Base-by-base conservation (phyloP, 169 alveolate genomes). In the Plasmodium sp. region DNA sequence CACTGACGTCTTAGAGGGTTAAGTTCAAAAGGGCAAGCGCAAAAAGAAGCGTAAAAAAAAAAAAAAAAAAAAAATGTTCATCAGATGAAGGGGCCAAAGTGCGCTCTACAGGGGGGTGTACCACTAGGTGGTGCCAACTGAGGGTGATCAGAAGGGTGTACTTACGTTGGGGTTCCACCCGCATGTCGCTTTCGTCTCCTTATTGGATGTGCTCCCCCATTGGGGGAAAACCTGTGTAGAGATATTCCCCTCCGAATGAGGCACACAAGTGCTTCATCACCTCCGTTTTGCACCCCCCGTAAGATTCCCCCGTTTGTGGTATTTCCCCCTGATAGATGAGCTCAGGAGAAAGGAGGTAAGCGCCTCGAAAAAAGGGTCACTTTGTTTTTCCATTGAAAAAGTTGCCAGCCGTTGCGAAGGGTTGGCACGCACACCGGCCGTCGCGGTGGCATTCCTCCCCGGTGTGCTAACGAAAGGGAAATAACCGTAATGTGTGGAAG, bases 1-100 rank as follows among this genome's bases (percentile, higher is more conserved):
- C 27, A n/a, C 58, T 48, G 93, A 85, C 41, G 80, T 85, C 62
- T 54, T 85, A 67, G 85, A 85, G 67, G 84, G 93, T 85, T 74
- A 85, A 58, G 22, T 22, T 58, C 16, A 58, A 58, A 58, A 58
- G 33, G 7, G 34, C 33, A 58, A 18, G 4, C 7, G 33, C 34
- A 16, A 5, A 18, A 34, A n/a, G 45, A 74, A 73, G 27, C 41
- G 80, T 18, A n/a, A 56, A 12, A 58, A 83, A 41, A 83, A 83
- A n/a, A 83, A 22, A 6, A 73, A 84, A 43, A 74, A 73, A 18
- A 43, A 12, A 73, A 43, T 73, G 36, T 41, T 41, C 51, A 1
- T 6, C 9, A 41, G 51, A 84, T 33, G 62, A 41, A 14, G 34
- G 14, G 18, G 34, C 36, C 12, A 31, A 54, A 48, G 79, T 10